Percentiles rank a stretch among this genome's conserved stretches.
Evolutionary conservation across 2,329 filamentous ascomycete species (phyloP).

Genomic region (Cladorrhinum sp.): DNA sequence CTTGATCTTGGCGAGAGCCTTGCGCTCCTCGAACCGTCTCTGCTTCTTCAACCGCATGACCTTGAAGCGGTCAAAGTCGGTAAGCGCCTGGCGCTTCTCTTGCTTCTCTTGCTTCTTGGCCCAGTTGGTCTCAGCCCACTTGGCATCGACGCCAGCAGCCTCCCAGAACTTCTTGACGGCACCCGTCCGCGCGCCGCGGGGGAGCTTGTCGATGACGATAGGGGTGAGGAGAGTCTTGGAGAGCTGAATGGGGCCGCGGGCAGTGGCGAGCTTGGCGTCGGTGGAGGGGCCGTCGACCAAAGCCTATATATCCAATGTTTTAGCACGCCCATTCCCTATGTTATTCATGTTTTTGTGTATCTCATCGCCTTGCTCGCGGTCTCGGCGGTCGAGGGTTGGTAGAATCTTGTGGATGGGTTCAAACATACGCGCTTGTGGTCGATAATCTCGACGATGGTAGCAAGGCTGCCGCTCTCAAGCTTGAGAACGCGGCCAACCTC

Average conservation of each 20-base stretch:
- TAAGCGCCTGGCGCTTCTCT: constrained; percentile 83
- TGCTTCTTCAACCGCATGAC: constrained; percentile 99
- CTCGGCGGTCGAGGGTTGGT: neutral
- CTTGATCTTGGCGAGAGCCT: constrained; percentile 91
- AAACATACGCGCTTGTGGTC: constrained; percentile 99
- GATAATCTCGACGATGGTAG: constrained; percentile 97
- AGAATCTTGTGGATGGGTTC: constrained; percentile 12
- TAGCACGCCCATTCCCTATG: constrained; percentile 26
- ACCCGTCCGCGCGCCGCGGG: constrained; percentile 78
- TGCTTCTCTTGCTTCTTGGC: constrained; percentile 88
- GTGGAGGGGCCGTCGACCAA: constrained; percentile 92
- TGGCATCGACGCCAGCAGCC: constrained; percentile 84
- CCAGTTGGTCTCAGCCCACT: constrained; percentile 89
- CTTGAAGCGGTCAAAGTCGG: constrained; percentile 99
- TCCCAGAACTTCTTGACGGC: constrained; percentile 87
- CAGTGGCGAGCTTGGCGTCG: constrained; percentile 73
- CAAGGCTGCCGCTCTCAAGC: constrained; percentile 85
- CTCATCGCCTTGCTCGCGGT: constrained; percentile 13
- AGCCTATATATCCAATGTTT: constrained; percentile 58
- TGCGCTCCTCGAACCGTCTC: constrained; percentile 96
- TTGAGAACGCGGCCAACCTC: constrained; percentile 97
- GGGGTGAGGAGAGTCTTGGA: constrained; percentile 83
- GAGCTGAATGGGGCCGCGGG: constrained; percentile 83
- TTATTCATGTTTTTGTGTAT: constrained; percentile 6
- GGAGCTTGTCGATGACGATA: constrained; percentile 81